Percentiles rank a stretch among this genome's conserved stretches.
Conservation (phyloP, 805 yeast species). For the Candida succiphila region DNA sequence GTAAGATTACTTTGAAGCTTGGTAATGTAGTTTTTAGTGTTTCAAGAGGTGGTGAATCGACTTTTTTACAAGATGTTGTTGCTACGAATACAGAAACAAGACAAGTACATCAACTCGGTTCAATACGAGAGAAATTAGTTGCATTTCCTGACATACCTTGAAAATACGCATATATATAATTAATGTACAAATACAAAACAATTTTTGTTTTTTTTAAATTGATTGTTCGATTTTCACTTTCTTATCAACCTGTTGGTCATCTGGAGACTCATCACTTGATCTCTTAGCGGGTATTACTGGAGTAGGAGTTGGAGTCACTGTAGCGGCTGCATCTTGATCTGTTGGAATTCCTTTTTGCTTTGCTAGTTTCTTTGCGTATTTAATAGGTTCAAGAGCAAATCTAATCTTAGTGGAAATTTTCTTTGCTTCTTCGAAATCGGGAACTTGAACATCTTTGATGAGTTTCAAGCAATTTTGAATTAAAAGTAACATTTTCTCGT, state of each 20-base stretch:
- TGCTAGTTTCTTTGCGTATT: conserved; percentile 15
- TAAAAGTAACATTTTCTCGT: conserved; percentile 32
- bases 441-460: conserved; percentile 31
- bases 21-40: conserved; percentile 66
- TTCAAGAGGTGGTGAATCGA: conserved; percentile 57
- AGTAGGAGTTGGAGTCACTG: conserved; percentile 1
- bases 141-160: conserved; percentile 39
- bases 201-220: background rate
- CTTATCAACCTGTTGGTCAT: background rate
- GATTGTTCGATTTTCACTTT: background rate
- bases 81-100: conserved; percentile 27
- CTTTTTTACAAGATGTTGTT: conserved; percentile 67
- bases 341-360: conserved; percentile 3
- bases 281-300: no score
- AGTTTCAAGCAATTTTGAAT: conserved; percentile 39
- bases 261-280: no score
- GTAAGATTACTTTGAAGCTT: conserved; percentile 63
- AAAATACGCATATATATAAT: background rate
- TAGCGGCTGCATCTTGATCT: conserved; percentile 1
- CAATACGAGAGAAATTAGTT: conserved; percentile 43
- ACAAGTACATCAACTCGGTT: conserved; percentile 41
- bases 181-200: background rate
- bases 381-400: conserved; percentile 48
- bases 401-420: conserved; percentile 54
- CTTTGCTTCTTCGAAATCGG: conserved; percentile 53